Evolutionary conservation across 2,329 filamentous ascomycete species (phyloP).

Genomic region (Coniochaeta pulveracea): DNA sequence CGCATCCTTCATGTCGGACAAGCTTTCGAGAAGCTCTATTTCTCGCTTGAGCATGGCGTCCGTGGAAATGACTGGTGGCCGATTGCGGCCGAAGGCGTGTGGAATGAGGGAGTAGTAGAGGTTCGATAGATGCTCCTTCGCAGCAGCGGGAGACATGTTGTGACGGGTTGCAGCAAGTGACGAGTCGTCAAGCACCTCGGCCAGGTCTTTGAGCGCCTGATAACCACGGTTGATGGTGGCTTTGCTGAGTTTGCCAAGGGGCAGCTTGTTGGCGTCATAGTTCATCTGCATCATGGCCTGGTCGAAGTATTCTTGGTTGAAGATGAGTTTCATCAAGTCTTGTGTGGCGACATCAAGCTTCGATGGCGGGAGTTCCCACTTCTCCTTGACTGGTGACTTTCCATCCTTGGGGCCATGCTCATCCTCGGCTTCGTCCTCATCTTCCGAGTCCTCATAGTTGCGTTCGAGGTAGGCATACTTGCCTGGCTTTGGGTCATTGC

Average conservation of each 20-base stretch:
- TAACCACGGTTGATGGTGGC: conserved; percentile 65
- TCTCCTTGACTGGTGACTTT: conserved; percentile 17
- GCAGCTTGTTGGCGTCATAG: conserved; percentile 66
- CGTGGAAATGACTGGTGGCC: conserved; percentile 56
- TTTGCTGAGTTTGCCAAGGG: conserved; percentile 76
- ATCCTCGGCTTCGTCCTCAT: conserved; percentile 39
- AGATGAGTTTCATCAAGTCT: conserved; percentile 68
- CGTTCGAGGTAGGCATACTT: conserved; percentile 76
- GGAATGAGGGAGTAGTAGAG: conserved; percentile 74
- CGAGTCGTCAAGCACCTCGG: conserved; percentile 49
- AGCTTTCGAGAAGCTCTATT: conserved; percentile 66
- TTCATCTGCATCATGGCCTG: conserved; percentile 55
- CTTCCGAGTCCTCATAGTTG: conserved; percentile 60
- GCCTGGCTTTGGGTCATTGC: conserved; percentile 44
- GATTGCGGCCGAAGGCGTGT: conserved; percentile 64
- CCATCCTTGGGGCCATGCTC: conserved; percentile 9
- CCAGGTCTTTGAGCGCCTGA: conserved; percentile 64
- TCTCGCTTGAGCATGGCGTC: conserved; percentile 56
- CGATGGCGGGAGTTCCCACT: conserved; percentile 33
- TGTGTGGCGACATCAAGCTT: conserved; percentile 50
- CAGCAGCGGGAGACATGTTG: conserved; percentile 20
- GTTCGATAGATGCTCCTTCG: conserved; percentile 59
- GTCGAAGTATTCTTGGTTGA: conserved; percentile 64
- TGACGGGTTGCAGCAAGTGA: conserved; percentile 32
- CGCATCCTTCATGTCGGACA: conserved; percentile 79